Base-by-base conservation (phyloP, 164 flowering plant genomes). In the Berberis vulgaris region DNA sequence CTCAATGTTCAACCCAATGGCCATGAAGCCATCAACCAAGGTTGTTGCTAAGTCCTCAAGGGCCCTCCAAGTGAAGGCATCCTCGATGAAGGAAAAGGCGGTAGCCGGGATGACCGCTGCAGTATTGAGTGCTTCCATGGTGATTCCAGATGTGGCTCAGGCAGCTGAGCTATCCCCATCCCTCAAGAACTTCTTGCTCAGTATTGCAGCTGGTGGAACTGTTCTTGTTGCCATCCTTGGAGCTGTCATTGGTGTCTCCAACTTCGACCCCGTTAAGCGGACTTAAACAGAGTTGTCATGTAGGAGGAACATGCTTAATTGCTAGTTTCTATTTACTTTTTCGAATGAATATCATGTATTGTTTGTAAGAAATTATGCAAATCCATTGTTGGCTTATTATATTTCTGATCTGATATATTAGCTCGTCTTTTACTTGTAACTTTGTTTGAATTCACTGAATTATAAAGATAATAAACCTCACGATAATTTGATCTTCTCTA, bases 211-310 rank as follows among this genome's bases (percentile, higher is more conserved):
- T 2, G 97, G 91, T 2, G 94, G 97, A 2, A 84, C 83, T 40
- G 94, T 85, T 58, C 73, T 84, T 3, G 72, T 26, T 12, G 91
- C 53, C 5, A 46, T 87, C 38, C 49, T 86, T 4, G 91, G 91
- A 4, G 91, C 87, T n/a, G 83, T 89, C 2, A 61, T 89, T 13
- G 94, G 83, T 41, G 91, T 89, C 44, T 53, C 91, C 71, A 89
- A 87, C 79, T 89, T 89, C 68, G 94, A 89, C 68, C 94, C 97
- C 13, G 91, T 89, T 64, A 89, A 87, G 80, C 57, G 91, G 55
- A 69, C 59, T 71, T 89, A 73, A 83, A 50, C 0, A 6, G 54
- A 6, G n/a, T 52, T 52, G 10, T 50, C 3, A 52, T 52, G 4
- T 52, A 7, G 54, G 54, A 52, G n/a, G 54, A 3, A 6, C n/a